Conservation (phyloP, 768 basidiomycete genomes). For the Tylopilus plumbeoviolaceoides region DNA sequence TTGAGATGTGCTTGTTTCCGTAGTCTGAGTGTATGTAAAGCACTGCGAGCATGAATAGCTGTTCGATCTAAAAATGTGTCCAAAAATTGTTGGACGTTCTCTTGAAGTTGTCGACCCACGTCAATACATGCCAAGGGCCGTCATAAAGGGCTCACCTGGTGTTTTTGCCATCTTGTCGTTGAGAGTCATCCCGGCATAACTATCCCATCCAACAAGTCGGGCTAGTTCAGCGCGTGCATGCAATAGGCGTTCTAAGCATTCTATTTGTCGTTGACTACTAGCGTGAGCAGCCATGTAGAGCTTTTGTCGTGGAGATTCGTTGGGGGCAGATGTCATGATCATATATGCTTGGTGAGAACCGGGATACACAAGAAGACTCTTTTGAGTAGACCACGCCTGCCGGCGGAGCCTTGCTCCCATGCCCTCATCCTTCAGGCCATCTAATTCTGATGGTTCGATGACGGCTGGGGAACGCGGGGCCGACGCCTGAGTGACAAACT, state of each 20-base stretch:
- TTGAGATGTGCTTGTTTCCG: conserved; percentile 75
- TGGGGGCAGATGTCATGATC: conserved; percentile 86
- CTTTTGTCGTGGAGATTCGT: conserved; percentile 75
- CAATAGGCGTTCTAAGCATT: conserved; percentile 72
- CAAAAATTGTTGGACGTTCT: conserved; percentile 85
- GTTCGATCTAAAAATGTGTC: conserved; percentile 78
- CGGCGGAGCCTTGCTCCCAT: conserved; percentile 71
- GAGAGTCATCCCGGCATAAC: conserved; percentile 83
- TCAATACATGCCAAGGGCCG: conserved; percentile 1
- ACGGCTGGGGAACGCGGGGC: conserved; percentile 60
- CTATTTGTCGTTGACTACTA: conserved; percentile 70
- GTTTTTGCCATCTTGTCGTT: conserved; percentile 97
- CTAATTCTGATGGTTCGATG: conserved; percentile 65
- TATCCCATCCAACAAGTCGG: conserved; percentile 75
- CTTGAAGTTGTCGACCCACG: conserved; percentile 32
- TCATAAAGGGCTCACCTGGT: conserved; percentile 54
- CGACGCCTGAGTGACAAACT: conserved; percentile 71
- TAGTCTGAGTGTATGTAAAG: conserved; percentile 59
- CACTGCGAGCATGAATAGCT: conserved; percentile 67
- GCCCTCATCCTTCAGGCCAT: conserved; percentile 71
- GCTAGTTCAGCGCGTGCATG: conserved; percentile 79
- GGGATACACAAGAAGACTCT: conserved; percentile 76
- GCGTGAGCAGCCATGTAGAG: conserved; percentile 81
- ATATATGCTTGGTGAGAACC: conserved; percentile 88
- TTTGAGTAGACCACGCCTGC: conserved; percentile 73